These are phyloP conservation scores for Farysia itapuensis DNA, from an alignment of 1,284 basidiomycete species.

Conservation along the genomic window DNA sequence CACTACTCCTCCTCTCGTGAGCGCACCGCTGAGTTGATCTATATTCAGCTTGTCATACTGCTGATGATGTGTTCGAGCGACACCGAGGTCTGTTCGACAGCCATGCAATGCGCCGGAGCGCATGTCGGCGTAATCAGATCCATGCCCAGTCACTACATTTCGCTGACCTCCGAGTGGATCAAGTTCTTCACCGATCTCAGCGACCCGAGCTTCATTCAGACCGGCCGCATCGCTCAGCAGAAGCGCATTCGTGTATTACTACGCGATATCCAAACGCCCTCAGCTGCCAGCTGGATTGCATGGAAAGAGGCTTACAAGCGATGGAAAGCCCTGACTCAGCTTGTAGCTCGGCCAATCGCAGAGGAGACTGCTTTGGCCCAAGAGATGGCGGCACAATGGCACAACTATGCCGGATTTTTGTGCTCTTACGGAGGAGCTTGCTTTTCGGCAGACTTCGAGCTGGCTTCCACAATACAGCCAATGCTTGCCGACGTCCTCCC, in stretches of 20 bases:
- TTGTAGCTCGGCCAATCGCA: constrained; percentile 61
- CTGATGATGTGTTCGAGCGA: constrained; percentile 52
- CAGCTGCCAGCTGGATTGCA: constrained; percentile 71
- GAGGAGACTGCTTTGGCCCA: constrained; percentile 65
- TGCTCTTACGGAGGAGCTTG: constrained; percentile 75
- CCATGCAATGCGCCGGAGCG: constrained; percentile 34
- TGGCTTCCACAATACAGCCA: constrained; percentile 13
- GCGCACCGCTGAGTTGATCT: constrained; percentile 22
- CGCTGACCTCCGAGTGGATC: constrained; percentile 34
- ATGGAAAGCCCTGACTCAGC: constrained; percentile 65
- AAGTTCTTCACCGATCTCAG: constrained; percentile 33
- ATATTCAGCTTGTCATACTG: constrained; percentile 30
- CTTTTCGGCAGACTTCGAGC: constrained; percentile 13
- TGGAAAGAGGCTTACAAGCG: constrained; percentile 79
- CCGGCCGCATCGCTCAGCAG: constrained; percentile 74
- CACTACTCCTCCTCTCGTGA: constrained; percentile 24
- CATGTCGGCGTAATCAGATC: constrained; percentile 15
- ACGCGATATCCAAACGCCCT: constrained; percentile 68
- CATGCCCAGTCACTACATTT: constrained; percentile 14
- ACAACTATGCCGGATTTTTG: constrained; percentile 79
- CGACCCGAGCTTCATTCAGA: constrained; percentile 31
- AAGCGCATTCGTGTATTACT: constrained; percentile 75
- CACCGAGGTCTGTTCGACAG: constrained; percentile 45
- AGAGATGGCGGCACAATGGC: constrained; percentile 68
- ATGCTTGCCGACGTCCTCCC: constrained; percentile 17